phyloP scores from a whole-genome alignment of 306 rosid genomes.

The Glycyrrhiza uralensis region DNA sequence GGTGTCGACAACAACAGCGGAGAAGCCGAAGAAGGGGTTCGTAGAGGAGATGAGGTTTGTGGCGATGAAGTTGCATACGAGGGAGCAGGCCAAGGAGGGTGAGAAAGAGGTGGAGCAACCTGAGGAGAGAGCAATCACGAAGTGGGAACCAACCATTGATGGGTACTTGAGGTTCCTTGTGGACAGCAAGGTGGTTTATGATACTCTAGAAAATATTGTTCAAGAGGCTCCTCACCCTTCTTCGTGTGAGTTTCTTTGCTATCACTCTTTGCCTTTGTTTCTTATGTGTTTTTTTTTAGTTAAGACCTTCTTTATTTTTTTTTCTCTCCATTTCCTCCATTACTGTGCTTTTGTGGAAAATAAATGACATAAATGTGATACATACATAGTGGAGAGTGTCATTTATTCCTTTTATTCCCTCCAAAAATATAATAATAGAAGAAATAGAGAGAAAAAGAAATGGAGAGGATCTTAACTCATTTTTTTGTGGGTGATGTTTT shows the following conservation, averaged over 20 bases:
- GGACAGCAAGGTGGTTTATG: slow-evolving; percentile 83
- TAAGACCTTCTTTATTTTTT: too few species aligned
- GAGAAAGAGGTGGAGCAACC: slow-evolving; percentile 77
- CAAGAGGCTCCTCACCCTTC: slow-evolving; percentile 59
- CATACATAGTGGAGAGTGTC: too few species aligned
- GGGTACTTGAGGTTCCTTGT: slow-evolving; percentile 88
- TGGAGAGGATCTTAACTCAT: too few species aligned
- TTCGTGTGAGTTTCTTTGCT: slow-evolving; percentile 55
- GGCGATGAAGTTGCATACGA: slow-evolving; percentile 92
- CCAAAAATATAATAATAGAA: too few species aligned
- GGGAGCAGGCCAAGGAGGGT: slow-evolving; percentile 91
- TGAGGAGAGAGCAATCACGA: slow-evolving; percentile 56
- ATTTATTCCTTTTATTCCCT: too few species aligned
- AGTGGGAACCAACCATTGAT: slow-evolving; percentile 77
- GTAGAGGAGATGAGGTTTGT: slow-evolving; percentile 99
- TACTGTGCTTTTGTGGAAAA: neutral
- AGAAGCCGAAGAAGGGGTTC: slow-evolving; percentile 78
- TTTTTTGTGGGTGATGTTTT: too few species aligned
- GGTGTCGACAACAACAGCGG: slow-evolving; percentile 69
- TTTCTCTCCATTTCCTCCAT: too few species aligned
- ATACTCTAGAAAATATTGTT: slow-evolving; percentile 70
- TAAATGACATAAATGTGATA: too few species aligned
- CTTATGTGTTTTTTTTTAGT: neutral
- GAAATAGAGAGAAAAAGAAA: too few species aligned
- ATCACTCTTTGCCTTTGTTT: neutral